These are phyloP conservation scores for Ophiostoma ulmi DNA, from an alignment of 2,329 filamentous ascomycete species.

Conservation along the genomic window DNA sequence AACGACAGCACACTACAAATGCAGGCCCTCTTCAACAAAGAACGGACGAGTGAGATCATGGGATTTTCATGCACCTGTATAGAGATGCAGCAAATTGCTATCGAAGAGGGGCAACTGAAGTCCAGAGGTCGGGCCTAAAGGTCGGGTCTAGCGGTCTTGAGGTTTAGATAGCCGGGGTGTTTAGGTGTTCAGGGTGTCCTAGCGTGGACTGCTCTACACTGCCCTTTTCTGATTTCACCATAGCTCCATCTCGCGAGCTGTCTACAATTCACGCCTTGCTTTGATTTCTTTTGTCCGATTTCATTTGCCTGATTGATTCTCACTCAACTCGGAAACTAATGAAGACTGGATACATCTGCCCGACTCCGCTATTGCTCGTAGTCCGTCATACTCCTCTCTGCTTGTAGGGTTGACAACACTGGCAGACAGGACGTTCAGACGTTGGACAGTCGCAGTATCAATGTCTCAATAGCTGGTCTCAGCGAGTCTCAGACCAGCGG, in stretches of 20 bases:
- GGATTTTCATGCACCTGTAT: slow-evolving; percentile 4
- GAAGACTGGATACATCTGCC: neutral
- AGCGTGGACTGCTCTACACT: neutral
- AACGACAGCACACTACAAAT: neutral
- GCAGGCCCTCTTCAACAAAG: neutral
- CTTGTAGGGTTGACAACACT: neutral
- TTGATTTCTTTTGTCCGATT: too few species aligned
- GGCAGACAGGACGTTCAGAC: neutral
- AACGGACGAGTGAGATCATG: slow-evolving; percentile 4
- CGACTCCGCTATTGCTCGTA: neutral
- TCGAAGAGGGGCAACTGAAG: neutral
- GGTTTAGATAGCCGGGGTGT: neutral
- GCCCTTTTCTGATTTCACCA: too few species aligned
- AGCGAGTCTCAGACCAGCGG: neutral
- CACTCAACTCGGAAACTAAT: neutral
- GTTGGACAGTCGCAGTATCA: neutral
- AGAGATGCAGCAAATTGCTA: slow-evolving; percentile 1
- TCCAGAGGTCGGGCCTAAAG: neutral
- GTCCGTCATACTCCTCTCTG: neutral
- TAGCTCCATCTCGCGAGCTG: too few species aligned
- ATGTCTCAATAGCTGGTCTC: neutral
- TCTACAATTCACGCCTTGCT: too few species aligned
- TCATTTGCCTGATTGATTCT: too few species aligned
- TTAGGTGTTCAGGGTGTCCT: neutral
- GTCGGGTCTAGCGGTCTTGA: neutral